Percentiles rank a stretch among this genome's conserved stretches.
These are phyloP conservation scores for Oryza rufipogon DNA, from an alignment of 176 grass and related monocot species.

Conservation along the genomic window DNA sequence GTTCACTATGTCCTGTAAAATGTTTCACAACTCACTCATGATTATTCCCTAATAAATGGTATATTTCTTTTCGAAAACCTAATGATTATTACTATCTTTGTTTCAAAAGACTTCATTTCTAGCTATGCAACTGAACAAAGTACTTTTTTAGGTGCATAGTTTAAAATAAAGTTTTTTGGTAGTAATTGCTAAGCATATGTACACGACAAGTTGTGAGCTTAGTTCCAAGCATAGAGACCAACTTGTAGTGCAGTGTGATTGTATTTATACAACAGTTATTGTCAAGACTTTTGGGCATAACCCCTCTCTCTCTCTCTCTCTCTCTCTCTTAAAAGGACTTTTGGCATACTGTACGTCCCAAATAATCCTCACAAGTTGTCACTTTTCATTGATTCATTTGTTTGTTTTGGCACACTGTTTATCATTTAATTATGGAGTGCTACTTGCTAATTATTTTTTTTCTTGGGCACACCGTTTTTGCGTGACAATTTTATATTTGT, in stretches of 20 bases:
- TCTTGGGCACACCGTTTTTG: constrained; percentile 3
- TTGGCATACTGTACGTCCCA: constrained; percentile 19
- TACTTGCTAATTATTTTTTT: constrained; percentile 17
- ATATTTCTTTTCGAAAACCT: neutral
- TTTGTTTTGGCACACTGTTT: neutral
- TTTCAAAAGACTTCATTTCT: no score
- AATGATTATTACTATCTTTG: neutral
- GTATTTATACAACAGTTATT: constrained; percentile 16
- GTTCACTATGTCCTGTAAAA: neutral
- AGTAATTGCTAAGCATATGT: neutral
- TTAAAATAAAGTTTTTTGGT: no score
- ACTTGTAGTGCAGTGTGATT: neutral
- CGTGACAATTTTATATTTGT: neutral
- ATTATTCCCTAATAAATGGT: neutral
- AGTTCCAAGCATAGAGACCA: neutral
- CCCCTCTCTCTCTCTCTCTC: neutral
- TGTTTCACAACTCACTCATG: neutral
- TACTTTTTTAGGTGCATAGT: no score
- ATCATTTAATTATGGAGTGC: neutral
- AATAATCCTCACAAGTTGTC: constrained; percentile 30
- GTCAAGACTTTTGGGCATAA: constrained; percentile 23
- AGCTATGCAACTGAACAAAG: no score
- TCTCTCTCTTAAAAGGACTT: neutral
- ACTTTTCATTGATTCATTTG: constrained; percentile 19
- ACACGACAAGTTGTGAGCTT: neutral